Base-by-base conservation (phyloP, 1,284 basidiomycete species). In the Apiotrichum gamsii region DNA sequence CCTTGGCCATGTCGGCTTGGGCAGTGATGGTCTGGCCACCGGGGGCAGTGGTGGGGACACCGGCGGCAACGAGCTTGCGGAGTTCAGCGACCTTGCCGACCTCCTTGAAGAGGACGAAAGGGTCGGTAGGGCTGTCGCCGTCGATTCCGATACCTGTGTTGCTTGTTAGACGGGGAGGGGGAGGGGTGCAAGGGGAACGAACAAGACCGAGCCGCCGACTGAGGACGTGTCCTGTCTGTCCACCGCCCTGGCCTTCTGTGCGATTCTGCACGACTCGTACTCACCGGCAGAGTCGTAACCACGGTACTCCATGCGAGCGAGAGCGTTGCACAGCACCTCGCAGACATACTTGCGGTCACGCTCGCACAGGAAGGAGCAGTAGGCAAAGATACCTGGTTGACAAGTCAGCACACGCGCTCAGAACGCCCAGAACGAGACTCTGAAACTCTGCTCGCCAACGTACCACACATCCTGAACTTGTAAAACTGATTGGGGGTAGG, bases 81-180 rank as follows among this genome's bases (percentile, higher is more conserved):
- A 99, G 81, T 24, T 87, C 85, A 41, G 86, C 85, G 54, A 99
- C 95, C 75, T 99, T 99, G 74, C 95, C 95, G 45, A 98, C 94
- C 74, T 95, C 87, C 79, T 97, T 98, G 84, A 94, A 98, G 76
- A 85, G 89, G 52, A 89, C 64, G 50, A 88, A 46, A 16, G 71
- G 69, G 34, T 60, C 49, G 47, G 82, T 82, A 6, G 83, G 76
- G 60, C 83, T 82, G 78, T 98, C 93, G 30, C 93, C 94, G 67
- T 99, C 95, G 61, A 97, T 82, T 57, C 87, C 89, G 56, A 98
- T 81, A 70, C 93, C 91, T 77, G 54, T 33, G 34, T n/a, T n/a
- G n/a, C n/a, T n/a, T n/a, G n/a, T n/a, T n/a, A n/a, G n/a, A n/a
- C n/a, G n/a, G n/a, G n/a, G n/a, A n/a, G n/a, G n/a, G n/a, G n/a